Evolutionary conservation across 306 rosid genomes (phyloP), one percentile per base, ranked within the genome.

Genomic region (Clitoria ternatea): DNA sequence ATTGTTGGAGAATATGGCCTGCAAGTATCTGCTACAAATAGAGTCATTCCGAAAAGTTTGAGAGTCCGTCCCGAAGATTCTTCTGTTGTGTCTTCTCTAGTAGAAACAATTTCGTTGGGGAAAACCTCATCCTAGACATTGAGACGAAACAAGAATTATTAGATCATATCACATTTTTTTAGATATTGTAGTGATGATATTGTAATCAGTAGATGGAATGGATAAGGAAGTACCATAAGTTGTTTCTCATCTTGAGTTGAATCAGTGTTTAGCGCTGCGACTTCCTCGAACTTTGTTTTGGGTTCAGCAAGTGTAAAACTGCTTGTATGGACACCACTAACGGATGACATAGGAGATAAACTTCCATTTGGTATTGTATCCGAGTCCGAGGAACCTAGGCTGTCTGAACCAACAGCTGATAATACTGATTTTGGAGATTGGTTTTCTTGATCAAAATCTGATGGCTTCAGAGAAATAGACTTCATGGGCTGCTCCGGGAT

Each of bases 31-130:
- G 75, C 59, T 61, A 87, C 82, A 23, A 81, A 5, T 12, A 89
- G 78, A 29, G 84, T 89, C 57, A 70, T 80, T 54, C 98, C 98
- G 13, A 92, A 92, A 56, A 92, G 98, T 83, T 87, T 92, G 64
- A 92, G 79, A 77, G 66, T 81, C n/a, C 63, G 78, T 3, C 68
- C 15, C 0, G 80, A 62, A 11, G 73, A 66, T 75, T 83, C 89
- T 62, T 67, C 81, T 22, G 81, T 47, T 10, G 61, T 45, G 66
- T 50, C 80, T 39, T 78, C 88, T 74, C 48, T 79, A 1, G 55
- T 56, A 66, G 27, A 44, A 22, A 35, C 54, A 35, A 44, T 69
- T 40, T 66, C 87, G 0, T 60, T 22, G 79, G 61, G 48, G 53
- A 74, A 40, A 80, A 63, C 67, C 83, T 77, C 0, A 77, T 81